Evolutionary conservation across 2,329 filamentous ascomycete species (phyloP).

Genomic region (Fusarium mundagurra): DNA sequence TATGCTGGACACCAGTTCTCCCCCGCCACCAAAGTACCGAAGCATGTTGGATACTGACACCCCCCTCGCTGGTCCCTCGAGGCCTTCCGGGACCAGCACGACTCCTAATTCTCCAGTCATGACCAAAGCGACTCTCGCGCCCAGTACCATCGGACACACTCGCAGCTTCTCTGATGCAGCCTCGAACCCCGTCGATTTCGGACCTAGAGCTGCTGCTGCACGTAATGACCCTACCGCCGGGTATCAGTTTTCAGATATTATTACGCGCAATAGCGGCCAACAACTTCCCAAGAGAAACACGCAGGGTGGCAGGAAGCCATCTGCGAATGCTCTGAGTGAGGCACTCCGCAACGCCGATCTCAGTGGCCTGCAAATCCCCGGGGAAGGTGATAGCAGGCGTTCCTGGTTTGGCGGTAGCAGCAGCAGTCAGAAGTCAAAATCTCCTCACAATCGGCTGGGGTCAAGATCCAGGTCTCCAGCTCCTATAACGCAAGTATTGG

Average conservation of each 20-base stretch:
- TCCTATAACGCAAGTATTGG: slow-evolving; percentile 38
- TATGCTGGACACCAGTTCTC: slow-evolving; percentile 49
- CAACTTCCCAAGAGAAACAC: slow-evolving; percentile 62
- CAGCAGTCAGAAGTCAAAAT: slow-evolving; percentile 59
- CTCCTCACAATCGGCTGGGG: slow-evolving; percentile 59
- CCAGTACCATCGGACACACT: slow-evolving; percentile 39
- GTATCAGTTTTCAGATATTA: slow-evolving; percentile 71
- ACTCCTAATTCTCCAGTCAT: slow-evolving; percentile 48
- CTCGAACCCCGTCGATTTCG: slow-evolving; percentile 59
- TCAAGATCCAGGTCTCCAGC: slow-evolving; percentile 52
- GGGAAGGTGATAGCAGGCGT: slow-evolving; percentile 55
- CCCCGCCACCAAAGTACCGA: slow-evolving; percentile 53
- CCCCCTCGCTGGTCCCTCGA: slow-evolving; percentile 42
- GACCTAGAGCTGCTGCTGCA: slow-evolving; percentile 42
- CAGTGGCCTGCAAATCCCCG: slow-evolving; percentile 59
- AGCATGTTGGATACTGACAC: slow-evolving; percentile 64
- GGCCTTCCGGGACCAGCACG: slow-evolving; percentile 44
- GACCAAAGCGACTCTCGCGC: slow-evolving; percentile 32
- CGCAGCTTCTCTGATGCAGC: slow-evolving; percentile 67
- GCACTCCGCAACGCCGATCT: slow-evolving; percentile 64
- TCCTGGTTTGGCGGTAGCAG: slow-evolving; percentile 50
- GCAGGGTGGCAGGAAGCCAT: slow-evolving; percentile 53
- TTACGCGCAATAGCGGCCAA: slow-evolving; percentile 61
- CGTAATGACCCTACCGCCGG: slow-evolving; percentile 58
- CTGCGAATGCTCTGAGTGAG: slow-evolving; percentile 58